A percentile compares a stretch with the other conserved stretches of the same genome.
Evolutionary conservation across 305 asterid genomes (phyloP).

Genomic region (Fraxinus greggii): DNA sequence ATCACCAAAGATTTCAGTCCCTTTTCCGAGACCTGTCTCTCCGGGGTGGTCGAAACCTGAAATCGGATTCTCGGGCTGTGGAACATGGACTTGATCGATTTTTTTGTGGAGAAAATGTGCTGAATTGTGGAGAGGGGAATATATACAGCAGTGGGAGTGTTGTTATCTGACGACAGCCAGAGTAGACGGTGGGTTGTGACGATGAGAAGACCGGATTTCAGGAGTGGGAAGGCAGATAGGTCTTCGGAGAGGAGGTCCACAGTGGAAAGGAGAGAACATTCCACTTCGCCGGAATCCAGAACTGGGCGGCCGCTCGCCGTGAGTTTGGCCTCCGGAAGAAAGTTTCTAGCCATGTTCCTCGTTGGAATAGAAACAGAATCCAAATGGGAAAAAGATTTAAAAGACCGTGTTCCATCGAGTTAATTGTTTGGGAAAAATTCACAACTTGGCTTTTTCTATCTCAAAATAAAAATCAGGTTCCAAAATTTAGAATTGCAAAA

Average conservation of each 20-base stretch:
- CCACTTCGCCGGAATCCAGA: constrained; percentile 66
- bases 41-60: constrained; percentile 56
- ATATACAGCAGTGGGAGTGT: constrained; percentile 31
- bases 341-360: constrained; percentile 46
- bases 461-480: too few relatives aligned
- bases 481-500: too few relatives aligned
- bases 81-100: constrained; percentile 76
- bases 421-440: too few relatives aligned
- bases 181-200: constrained; percentile 87
- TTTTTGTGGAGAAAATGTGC: constrained; percentile 54
- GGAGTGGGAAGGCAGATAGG: constrained; percentile 57
- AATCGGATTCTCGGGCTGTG: constrained; percentile 75
- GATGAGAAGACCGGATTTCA: constrained; percentile 64
- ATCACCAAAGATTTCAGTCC: constrained; percentile 44
- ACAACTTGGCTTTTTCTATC: too few relatives aligned
- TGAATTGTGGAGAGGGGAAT: constrained; percentile 61
- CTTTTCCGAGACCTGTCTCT: constrained; percentile 45
- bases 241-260: constrained; percentile 81
- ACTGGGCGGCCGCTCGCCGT: constrained; percentile 86
- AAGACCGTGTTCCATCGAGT: not conserved
- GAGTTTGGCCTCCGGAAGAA: constrained; percentile 60
- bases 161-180: constrained; percentile 56
- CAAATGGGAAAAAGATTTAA: not conserved
- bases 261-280: constrained; percentile 66
- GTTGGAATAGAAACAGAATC: not conserved